Conservation (phyloP, 73 alveolate genomes). For the Paramecium primaurelia region DNA sequence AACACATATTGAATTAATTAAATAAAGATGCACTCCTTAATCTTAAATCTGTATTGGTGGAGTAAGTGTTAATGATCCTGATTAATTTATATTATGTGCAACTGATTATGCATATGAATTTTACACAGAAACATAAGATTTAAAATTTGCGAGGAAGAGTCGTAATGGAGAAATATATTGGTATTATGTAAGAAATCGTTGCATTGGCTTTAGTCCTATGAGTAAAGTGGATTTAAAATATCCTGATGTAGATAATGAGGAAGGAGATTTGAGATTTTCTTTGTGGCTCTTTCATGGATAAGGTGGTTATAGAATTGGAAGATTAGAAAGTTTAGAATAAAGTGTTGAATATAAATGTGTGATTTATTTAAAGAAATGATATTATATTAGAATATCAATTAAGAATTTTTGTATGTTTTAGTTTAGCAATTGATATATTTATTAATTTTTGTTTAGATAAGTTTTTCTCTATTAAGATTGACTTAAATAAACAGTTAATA, state of each 20-base stretch:
- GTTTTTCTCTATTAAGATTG: not conserved
- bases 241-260: constrained; percentile 2
- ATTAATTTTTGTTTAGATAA: not conserved
- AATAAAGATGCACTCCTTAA: not conserved
- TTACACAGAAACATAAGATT: not conserved
- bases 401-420: not conserved
- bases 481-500: not conserved
- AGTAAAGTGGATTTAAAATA: not conserved
- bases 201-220: constrained; percentile 10
- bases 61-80: not conserved
- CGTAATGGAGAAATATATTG: not conserved
- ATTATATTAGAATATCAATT: not conserved
- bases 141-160: not conserved
- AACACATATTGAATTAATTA: not conserved
- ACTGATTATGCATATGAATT: not conserved
- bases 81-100: not conserved
- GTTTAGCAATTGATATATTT: not conserved
- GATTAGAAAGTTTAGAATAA: not conserved
- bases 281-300: constrained; percentile 6
- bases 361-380: constrained; percentile 14
- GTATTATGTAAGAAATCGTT: not conserved
- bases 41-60: not conserved
- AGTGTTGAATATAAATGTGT: constrained; percentile 14
- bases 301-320: not conserved
- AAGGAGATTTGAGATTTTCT: not conserved